Base-by-base conservation (phyloP, 2,329 filamentous ascomycete species). In the Diaporthe longicolla region DNA sequence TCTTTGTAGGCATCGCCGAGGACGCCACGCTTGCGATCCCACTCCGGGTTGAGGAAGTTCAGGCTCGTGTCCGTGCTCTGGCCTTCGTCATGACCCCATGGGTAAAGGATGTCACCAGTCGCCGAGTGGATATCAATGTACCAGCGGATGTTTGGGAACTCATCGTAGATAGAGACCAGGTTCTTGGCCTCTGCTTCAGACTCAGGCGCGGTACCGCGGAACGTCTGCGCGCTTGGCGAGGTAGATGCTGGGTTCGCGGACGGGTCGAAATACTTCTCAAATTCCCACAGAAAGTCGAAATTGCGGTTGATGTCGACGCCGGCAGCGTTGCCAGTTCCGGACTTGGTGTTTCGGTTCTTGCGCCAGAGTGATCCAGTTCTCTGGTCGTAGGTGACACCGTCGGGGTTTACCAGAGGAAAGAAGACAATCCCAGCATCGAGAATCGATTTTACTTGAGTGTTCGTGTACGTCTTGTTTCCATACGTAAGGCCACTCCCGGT, bases 271-370 rank as follows among this genome's bases (percentile, higher is more conserved):
- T 45, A 63, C 58, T 43, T 43, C 24, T 63, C 10, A 15, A 63
- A 63, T 1, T 63, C n/a, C 58, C 58, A 63, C n/a, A 63, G 37
- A 37, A 63, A 63, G 2, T 29, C 58, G 9, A 63, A 45, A 1
- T 63, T 63, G 37, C 58, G 58, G 58, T 63, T 63, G 37, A 63
- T 63, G 17, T 63, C 58, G 15, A 63, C 58, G 8, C 58, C 58
- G 24, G 58, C 58, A 0, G 58, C 37, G 7, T 2, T 45, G 8
- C 37, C 58, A 2, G 37, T 45, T 17, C 58, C 58, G 24, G 58
- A 63, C 37, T 43, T 43, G 58, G 58, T 63, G 58, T 63, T 63
- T 21, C 58, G 58, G 3, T 63, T 63, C 24, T 63, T 63, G 24
- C 58, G 58, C 58, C 58, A 63, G 3, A 63, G 58, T 5, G 58